phyloP scores from a whole-genome alignment of 257 asterid species.

The Plantago ovata region DNA sequence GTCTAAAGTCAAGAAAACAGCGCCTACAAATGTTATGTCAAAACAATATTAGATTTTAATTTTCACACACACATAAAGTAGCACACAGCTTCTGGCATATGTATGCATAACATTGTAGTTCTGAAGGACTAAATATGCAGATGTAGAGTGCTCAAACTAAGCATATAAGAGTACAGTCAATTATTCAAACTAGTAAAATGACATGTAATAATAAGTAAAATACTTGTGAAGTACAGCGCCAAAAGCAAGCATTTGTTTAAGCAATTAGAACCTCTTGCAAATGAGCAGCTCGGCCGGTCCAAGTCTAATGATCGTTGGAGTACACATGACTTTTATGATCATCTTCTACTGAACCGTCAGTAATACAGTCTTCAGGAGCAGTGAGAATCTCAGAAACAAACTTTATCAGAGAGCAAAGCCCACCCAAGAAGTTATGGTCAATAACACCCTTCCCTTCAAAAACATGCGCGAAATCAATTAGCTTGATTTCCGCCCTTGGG shows the following conservation, averaged over 20 bases:
- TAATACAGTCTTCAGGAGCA: slow-evolving; percentile 24
- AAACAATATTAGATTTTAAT: too few species aligned
- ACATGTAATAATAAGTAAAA: neutral
- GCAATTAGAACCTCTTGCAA: neutral
- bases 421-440: slow-evolving; percentile 42
- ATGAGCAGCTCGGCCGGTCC: neutral
- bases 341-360: slow-evolving; percentile 31
- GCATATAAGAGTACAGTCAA: neutral
- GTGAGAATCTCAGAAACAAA: slow-evolving; percentile 35
- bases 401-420: slow-evolving; percentile 36
- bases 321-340: slow-evolving; percentile 9
- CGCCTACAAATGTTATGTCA: too few species aligned
- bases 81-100: too few species aligned
- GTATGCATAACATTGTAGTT: too few species aligned
- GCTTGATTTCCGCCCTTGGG: slow-evolving; percentile 43
- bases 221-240: neutral
- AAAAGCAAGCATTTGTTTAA: neutral
- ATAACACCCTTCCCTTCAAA: slow-evolving; percentile 33
- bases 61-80: too few species aligned
- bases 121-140: neutral
- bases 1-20: too few species aligned
- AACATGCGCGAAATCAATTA: slow-evolving; percentile 60
- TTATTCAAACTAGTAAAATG: neutral
- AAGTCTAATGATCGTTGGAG: slow-evolving; percentile 12
- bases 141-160: neutral